Conservation (phyloP, 2,329 filamentous ascomycete species). For the Aspergillus pseudoglaucus region DNA sequence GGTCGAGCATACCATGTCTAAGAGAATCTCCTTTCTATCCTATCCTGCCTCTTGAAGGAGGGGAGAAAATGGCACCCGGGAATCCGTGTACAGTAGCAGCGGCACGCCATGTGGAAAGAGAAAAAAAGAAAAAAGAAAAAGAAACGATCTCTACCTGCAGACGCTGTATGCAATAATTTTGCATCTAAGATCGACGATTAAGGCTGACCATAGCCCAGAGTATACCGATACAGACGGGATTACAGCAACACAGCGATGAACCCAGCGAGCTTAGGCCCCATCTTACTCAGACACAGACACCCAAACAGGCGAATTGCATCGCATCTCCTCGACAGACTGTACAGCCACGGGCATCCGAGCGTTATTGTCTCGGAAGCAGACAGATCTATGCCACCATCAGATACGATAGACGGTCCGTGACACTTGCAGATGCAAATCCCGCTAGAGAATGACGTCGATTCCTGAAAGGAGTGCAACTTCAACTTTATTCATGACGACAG, state of each 20-base stretch:
- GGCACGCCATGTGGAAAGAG: not conserved
- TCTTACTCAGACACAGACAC: not conserved
- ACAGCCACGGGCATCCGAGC: constrained; percentile 10
- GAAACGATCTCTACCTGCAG: not conserved
- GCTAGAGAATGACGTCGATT: constrained; percentile 14
- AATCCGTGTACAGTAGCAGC: not conserved
- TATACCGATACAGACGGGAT: not conserved
- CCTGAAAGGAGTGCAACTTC: constrained; percentile 9
- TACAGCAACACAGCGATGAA: not conserved
- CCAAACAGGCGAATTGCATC: not conserved
- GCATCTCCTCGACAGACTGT: not conserved
- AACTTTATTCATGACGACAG: constrained; percentile 1
- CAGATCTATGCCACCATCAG: not conserved
- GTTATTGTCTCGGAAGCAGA: constrained; percentile 8
- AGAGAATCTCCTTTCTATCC: constrained; percentile 5
- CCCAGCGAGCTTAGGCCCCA: not conserved
- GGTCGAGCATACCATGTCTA: constrained; percentile 11
- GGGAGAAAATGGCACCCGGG: not conserved
- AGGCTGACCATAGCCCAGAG: not conserved
- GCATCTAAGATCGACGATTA: not conserved
- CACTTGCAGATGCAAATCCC: constrained; percentile 11
- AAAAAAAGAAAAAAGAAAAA: no score
- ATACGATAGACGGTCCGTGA: constrained; percentile 19
- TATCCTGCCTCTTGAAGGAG: not conserved
- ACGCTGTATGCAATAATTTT: not conserved